Conservation (phyloP, 441 rosid genomes). For the Arabidopsis lyrata region DNA sequence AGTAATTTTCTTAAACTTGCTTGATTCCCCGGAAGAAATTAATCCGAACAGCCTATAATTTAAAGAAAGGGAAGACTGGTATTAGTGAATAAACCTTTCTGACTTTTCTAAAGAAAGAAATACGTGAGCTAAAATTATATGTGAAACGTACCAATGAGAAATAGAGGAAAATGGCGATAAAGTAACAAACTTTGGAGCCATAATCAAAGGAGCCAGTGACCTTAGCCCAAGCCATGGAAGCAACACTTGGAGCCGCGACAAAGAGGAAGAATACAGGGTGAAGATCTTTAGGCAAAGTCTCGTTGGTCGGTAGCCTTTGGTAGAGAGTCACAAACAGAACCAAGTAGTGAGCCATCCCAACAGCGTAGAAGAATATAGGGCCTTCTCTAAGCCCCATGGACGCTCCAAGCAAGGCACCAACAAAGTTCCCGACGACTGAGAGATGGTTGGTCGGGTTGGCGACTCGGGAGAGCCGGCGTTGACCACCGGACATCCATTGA, state of each 20-base stretch:
- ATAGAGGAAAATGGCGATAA: slow-evolving; percentile 87
- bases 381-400: slow-evolving; percentile 90
- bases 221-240: slow-evolving; percentile 95
- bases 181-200: slow-evolving; percentile 82
- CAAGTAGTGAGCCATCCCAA: slow-evolving; percentile 85
- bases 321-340: slow-evolving; percentile 92
- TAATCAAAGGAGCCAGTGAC: slow-evolving; percentile 82
- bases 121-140: background rate
- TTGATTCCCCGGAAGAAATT: slow-evolving; percentile 89
- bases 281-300: slow-evolving; percentile 88
- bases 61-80: background rate
- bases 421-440: slow-evolving; percentile 85
- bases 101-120: background rate
- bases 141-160: slow-evolving; percentile 66
- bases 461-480: slow-evolving; percentile 85
- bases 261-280: slow-evolving; percentile 97
- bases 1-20: slow-evolving; percentile 45
- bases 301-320: slow-evolving; percentile 92
- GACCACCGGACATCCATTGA: slow-evolving; percentile 98
- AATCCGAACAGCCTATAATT: slow-evolving; percentile 72
- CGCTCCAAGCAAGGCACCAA: slow-evolving; percentile 92
- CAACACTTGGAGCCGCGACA: slow-evolving; percentile 93
- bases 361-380: slow-evolving; percentile 87
- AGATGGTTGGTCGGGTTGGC: slow-evolving; percentile 97
- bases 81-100: background rate